Conservation (phyloP, 2,329 filamentous ascomycete species). For the Fusarium phyllophilum region DNA sequence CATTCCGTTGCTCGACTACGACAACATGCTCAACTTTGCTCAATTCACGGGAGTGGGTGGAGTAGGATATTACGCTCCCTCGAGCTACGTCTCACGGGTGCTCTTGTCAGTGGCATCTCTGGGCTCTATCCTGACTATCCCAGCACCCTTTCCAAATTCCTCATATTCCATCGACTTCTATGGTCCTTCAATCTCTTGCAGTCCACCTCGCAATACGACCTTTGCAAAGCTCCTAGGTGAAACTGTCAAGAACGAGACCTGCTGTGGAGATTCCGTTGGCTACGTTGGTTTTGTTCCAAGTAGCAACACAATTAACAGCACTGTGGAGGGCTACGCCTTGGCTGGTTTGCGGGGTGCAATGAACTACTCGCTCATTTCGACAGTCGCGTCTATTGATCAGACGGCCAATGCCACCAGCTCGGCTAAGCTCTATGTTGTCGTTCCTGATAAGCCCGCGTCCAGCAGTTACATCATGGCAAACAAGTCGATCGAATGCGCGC, state of each 20-base stretch:
- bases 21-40: background rate
- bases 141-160: slow-evolving; percentile 7
- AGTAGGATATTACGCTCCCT: background rate
- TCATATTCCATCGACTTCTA: slow-evolving; percentile 6
- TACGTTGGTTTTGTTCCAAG: slow-evolving; percentile 4
- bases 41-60: background rate
- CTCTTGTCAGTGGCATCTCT: background rate
- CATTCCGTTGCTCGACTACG: background rate
- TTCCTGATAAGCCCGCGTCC: fast-evolving
- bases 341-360: background rate
- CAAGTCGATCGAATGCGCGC: background rate
- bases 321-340: background rate
- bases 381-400: background rate
- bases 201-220: background rate
- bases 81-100: background rate
- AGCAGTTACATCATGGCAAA: background rate
- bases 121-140: background rate
- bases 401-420: background rate
- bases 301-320: fast-evolving
- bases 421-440: background rate
- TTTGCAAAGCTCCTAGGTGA: background rate
- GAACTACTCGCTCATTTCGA: background rate
- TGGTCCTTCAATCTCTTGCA: slow-evolving; percentile 3
- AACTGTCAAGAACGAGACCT: background rate
- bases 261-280: background rate